These are phyloP conservation scores for Aspergillus transmontanensis DNA, from an alignment of 2,329 filamentous ascomycete species.

Conservation along the genomic window DNA sequence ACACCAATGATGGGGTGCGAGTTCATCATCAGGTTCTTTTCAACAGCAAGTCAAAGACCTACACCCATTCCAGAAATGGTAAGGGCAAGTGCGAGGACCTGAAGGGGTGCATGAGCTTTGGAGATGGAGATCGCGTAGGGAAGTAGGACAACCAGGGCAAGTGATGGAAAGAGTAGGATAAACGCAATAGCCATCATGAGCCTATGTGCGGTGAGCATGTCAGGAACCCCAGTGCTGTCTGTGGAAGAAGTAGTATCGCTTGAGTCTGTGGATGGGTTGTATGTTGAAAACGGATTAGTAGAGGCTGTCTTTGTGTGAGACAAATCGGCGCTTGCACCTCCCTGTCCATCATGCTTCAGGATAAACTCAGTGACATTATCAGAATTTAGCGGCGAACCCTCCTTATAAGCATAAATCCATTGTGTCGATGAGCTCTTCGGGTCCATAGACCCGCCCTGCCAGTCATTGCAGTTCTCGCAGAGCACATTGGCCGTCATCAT, in stretches of 20 bases:
- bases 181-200: constrained; percentile 26
- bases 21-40: constrained; percentile 37
- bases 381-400: constrained; percentile 25
- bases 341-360: constrained; percentile 24
- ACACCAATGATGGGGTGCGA: constrained; percentile 58
- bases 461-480: constrained; percentile 34
- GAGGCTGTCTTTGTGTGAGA: constrained; percentile 22
- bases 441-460: constrained; percentile 23
- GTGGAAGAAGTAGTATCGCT: neutral
- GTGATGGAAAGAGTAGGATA: constrained; percentile 25
- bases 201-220: constrained; percentile 19
- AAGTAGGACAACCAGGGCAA: constrained; percentile 21
- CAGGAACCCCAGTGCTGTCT: neutral
- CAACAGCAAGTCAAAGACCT: constrained; percentile 52
- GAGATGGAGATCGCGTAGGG: constrained; percentile 16
- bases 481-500: constrained; percentile 63
- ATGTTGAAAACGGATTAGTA: constrained; percentile 23
- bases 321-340: constrained; percentile 23
- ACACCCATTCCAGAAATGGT: constrained; percentile 54
- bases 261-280: constrained; percentile 10
- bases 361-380: constrained; percentile 21
- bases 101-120: constrained; percentile 26
- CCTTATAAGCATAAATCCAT: constrained; percentile 32
- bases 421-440: constrained; percentile 21
- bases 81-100: constrained; percentile 52